phyloP scores from a whole-genome alignment of 495 filamentous ascomycete genomes.

The Letharia lupina region DNA sequence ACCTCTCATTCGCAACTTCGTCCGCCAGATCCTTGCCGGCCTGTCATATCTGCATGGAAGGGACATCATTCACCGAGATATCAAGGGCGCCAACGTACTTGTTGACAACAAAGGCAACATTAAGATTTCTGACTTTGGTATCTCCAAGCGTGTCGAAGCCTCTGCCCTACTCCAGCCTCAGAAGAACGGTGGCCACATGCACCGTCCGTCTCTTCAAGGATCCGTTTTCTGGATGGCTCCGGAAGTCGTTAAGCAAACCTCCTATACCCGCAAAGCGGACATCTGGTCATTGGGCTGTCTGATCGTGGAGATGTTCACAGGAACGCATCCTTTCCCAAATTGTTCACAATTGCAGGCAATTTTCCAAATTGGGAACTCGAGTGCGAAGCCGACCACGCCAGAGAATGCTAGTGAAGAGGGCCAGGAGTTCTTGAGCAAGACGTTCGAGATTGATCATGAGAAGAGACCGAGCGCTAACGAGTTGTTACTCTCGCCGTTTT shows the following conservation, averaged over 20 bases:
- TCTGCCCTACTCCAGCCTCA: constrained; percentile 52
- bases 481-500: constrained; percentile 70
- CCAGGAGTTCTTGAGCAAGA: constrained; percentile 74
- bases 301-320: constrained; percentile 98
- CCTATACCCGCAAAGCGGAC: constrained; percentile 98
- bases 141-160: constrained; percentile 93
- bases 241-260: constrained; percentile 94
- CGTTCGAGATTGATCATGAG: constrained; percentile 92
- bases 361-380: constrained; percentile 89
- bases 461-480: constrained; percentile 87
- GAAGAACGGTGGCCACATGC: constrained; percentile 52
- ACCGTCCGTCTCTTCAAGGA: constrained; percentile 88
- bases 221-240: constrained; percentile 99
- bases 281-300: constrained; percentile 97
- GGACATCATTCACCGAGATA: constrained; percentile 97
- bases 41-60: constrained; percentile 91
- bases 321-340: constrained; percentile 91
- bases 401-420: constrained; percentile 79
- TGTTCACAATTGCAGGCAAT: constrained; percentile 96
- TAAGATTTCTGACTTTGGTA: constrained; percentile 99
- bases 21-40: constrained; percentile 88
- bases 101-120: constrained; percentile 98
- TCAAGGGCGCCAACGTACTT: constrained; percentile 97
- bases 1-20: constrained; percentile 90
- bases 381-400: constrained; percentile 83